Percentiles rank a stretch among this genome's conserved stretches.
Evolutionary conservation across 345 rosid species (phyloP).

Genomic region (Sonneratia alba): DNA sequence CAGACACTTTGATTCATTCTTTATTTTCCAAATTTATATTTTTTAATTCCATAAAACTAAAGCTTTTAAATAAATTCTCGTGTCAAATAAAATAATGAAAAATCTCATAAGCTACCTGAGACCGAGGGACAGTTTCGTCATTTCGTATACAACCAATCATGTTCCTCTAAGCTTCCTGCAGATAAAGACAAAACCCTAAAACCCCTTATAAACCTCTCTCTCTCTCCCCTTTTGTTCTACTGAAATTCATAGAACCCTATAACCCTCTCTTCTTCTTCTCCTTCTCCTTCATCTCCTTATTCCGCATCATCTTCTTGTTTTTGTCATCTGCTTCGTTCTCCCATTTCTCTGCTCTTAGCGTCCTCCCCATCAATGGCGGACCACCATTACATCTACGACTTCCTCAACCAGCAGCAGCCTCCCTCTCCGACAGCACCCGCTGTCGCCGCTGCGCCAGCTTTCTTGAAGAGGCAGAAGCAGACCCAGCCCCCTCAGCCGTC

Average conservation of each 20-base stretch:
- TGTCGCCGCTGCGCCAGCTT: neutral
- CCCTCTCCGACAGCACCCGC: neutral
- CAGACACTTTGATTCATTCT: too few species aligned
- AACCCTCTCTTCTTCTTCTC: too few species aligned
- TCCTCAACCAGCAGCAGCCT: conserved; percentile 8
- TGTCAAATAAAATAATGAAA: neutral
- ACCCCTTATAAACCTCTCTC: neutral
- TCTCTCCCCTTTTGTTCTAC: neutral
- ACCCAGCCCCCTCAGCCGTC: neutral
- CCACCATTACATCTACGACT: conserved; percentile 11
- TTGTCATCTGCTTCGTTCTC: neutral
- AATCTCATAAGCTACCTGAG: too few species aligned
- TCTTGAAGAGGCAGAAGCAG: conserved; percentile 3
- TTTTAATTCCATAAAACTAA: too few species aligned
- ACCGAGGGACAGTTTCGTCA: conserved; percentile 1
- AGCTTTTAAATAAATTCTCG: neutral
- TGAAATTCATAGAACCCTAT: neutral
- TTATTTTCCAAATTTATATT: too few species aligned
- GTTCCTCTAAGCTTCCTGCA: neutral
- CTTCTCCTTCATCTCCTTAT: neutral
- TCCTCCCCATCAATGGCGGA: conserved; percentile 9
- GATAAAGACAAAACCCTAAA: conserved; percentile 6
- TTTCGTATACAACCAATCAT: conserved; percentile 1
- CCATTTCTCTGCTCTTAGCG: neutral
- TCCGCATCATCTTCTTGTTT: neutral